A percentile compares a stretch with the other conserved stretches of the same genome.
Evolutionary conservation across 306 rosid species (phyloP).

Genomic region (Delonix regia): DNA sequence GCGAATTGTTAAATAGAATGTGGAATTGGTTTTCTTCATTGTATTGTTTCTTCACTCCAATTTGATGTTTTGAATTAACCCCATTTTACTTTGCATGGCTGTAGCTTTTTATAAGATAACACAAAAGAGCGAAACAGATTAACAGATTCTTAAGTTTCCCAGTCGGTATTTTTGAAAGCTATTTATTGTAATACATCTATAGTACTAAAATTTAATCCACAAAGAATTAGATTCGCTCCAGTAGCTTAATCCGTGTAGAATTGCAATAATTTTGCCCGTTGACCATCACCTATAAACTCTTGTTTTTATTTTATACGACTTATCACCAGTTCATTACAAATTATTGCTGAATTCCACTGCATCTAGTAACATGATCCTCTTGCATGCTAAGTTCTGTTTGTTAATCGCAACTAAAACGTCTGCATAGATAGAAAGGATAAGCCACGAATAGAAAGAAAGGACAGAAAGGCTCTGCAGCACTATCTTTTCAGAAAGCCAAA

Average conservation of each 20-base stretch:
- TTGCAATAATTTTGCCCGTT: background rate
- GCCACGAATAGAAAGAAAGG: background rate
- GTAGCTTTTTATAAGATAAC: background rate
- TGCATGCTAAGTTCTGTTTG: background rate
- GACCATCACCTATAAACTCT: background rate
- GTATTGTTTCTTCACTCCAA: background rate
- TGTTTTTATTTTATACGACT: background rate
- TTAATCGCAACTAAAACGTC: background rate
- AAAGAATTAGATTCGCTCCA: background rate
- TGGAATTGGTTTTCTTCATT: background rate
- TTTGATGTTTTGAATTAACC: slow-evolving; percentile 2
- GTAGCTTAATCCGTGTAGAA: background rate
- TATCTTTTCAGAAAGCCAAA: background rate
- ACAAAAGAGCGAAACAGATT: background rate
- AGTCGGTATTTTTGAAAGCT: background rate
- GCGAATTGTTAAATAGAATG: background rate
- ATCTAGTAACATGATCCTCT: background rate
- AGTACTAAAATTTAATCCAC: slow-evolving; percentile 5
- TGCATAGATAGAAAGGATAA: background rate
- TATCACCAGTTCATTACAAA: background rate
- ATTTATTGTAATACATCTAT: background rate
- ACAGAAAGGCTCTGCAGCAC: background rate
- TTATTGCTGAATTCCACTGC: background rate
- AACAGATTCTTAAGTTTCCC: background rate
- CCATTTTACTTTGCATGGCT: background rate